Evolutionary conservation across 257 asterid species (phyloP), one percentile per base, ranked within the genome.

Genomic region (Sherardia arvensis): DNA sequence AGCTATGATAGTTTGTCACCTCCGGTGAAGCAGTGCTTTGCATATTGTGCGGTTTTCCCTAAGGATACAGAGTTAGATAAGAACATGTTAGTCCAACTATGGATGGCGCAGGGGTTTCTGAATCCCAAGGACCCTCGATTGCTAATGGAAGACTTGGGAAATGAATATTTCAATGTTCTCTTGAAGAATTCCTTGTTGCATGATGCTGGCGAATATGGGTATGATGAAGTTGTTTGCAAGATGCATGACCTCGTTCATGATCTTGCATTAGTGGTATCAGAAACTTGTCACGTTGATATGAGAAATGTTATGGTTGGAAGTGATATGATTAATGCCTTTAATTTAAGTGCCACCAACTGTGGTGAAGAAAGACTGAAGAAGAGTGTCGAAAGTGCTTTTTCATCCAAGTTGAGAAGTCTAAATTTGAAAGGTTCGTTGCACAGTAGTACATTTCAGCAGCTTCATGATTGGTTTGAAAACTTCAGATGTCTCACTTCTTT

Each of bases 221-320:
- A 10, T 21, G 8, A 57, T 8, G 63, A 62, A 20, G 22, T 69
- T 2, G 58, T 3, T 8, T 73, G 64, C 61, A 74, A 74, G 75
- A 73, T 77, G 77, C 76, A 77, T 53, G 78, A 73, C 70, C 62
- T 73, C 11, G 79, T 77, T 51, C 82, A 77, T 33, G 72, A 73
- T 54, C 14, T 73, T 62, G 76, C 74, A 7, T 60, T 48, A 5
- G 49, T 59, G 3, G 38, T 55, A 34, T 53, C 23, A 7, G 59
- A 25, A 1, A 25, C 12, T 53, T 4, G 26, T 7, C 11, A 9
- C 59, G 2, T 25, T 53, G 27, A 53, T 6, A 25, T 53, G 30
- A 4, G 26, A 8, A 30, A 25, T 4, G 1, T 6, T 8, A 53
- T 7, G 59, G 32, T 53, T n/a, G 23, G 3, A 23, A 53, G 18